Conservation (phyloP, 176 grass and related monocot genomes). For the Avena atlantica region DNA sequence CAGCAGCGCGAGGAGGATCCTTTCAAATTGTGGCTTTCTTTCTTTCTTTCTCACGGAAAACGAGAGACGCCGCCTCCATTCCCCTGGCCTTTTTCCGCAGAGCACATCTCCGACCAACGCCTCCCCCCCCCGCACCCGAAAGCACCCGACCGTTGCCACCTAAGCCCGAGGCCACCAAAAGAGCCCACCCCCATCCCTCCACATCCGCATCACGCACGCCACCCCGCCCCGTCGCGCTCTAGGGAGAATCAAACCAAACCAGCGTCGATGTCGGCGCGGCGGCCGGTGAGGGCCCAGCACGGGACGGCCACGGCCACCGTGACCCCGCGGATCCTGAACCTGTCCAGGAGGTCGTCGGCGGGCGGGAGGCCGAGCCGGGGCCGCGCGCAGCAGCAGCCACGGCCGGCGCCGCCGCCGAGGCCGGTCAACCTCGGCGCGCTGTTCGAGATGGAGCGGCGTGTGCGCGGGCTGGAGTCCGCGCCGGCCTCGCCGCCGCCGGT, state of each 20-base stretch:
- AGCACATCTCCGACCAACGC: slow-evolving; percentile 51
- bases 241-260: background rate
- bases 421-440: slow-evolving; percentile 59
- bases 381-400: slow-evolving; percentile 21
- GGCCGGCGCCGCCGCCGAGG: too few relatives aligned
- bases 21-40: slow-evolving; percentile 66
- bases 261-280: slow-evolving; percentile 51
- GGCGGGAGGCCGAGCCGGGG: slow-evolving; percentile 33
- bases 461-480: slow-evolving; percentile 58
- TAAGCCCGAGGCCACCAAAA: slow-evolving; percentile 41
- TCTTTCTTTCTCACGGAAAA: slow-evolving; percentile 54
- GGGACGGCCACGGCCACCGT: slow-evolving; percentile 41
- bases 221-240: background rate
- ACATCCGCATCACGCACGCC: slow-evolving; percentile 4
- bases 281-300: slow-evolving; percentile 57
- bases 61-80: slow-evolving; percentile 50
- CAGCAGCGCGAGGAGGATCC: slow-evolving; percentile 29
- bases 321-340: slow-evolving; percentile 58
- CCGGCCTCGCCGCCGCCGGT: slow-evolving; percentile 48
- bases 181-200: background rate
- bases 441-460: slow-evolving; percentile 68
- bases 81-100: slow-evolving; percentile 37
- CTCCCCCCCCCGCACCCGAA: slow-evolving; percentile 53
- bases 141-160: slow-evolving; percentile 59
- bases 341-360: slow-evolving; percentile 49